phyloP scores from a whole-genome alignment of 1,284 basidiomycete species.

The Farysia itapuensis region DNA sequence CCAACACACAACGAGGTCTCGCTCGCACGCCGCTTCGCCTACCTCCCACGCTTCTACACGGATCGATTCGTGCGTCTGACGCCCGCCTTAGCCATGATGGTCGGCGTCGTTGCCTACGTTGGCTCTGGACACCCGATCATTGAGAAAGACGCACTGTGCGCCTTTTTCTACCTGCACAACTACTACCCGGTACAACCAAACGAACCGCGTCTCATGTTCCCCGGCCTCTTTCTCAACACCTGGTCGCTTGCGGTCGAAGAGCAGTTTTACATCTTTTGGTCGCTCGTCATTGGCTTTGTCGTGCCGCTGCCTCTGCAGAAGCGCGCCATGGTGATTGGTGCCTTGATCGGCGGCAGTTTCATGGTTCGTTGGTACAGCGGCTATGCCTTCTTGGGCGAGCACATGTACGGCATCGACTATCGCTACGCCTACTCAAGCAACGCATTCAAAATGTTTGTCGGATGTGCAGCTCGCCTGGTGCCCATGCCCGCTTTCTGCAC shows the following conservation, averaged over 20 bases:
- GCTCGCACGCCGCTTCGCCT: constrained; percentile 6
- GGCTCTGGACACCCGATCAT: constrained; percentile 1
- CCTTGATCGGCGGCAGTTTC: constrained; percentile 8
- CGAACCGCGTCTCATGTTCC: constrained; percentile 14
- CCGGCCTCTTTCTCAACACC: constrained; percentile 19
- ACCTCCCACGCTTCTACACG: constrained; percentile 21
- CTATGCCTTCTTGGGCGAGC: constrained; percentile 8
- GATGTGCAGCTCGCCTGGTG: constrained; percentile 14
- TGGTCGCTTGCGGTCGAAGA: constrained; percentile 36
- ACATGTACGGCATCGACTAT: constrained; percentile 20
- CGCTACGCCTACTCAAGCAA: constrained; percentile 21
- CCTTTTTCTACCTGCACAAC: constrained; percentile 24
- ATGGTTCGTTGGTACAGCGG: constrained; percentile 13
- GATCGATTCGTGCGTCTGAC: constrained; percentile 22
- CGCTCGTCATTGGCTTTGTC: constrained; percentile 18
- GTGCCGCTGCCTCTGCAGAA: constrained; percentile 8
- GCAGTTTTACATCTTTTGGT: constrained; percentile 39
- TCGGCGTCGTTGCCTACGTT: constrained; percentile 5
- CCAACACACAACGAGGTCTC: constrained; percentile 1
- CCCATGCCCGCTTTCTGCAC: constrained; percentile 9
- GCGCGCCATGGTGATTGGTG: constrained; percentile 7
- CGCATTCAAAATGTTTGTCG: constrained; percentile 28
- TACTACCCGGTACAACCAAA: constrained; percentile 2
- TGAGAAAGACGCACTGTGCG: constrained; percentile 6
- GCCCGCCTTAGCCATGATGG: constrained; percentile 11